phyloP scores from a whole-genome alignment of 73 alveolate genomes.

The Symbiodinium pilosum region DNA sequence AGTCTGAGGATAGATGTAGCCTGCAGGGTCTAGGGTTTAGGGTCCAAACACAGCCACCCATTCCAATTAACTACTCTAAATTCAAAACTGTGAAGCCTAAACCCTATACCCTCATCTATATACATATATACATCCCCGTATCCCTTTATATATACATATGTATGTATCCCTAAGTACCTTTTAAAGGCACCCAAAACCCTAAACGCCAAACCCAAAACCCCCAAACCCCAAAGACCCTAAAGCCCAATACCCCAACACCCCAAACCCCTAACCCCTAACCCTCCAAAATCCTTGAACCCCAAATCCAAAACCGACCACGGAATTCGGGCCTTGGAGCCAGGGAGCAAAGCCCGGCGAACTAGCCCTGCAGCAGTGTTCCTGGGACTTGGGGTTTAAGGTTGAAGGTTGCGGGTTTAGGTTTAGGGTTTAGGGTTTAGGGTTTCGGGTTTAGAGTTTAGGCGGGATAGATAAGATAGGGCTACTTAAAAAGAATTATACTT shows the following conservation, averaged over 20 bases:
- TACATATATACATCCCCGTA: too few relatives aligned
- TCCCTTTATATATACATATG: too few relatives aligned
- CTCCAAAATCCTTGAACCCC: background rate
- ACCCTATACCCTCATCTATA: too few relatives aligned
- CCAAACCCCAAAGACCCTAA: background rate
- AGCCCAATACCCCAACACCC: background rate
- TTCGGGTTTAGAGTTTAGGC: background rate
- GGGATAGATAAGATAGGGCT: too few relatives aligned
- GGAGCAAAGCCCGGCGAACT: conserved; percentile 68
- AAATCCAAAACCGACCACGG: background rate
- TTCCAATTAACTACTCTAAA: too few relatives aligned
- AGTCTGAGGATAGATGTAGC: too few relatives aligned
- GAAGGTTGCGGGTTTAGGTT: background rate
- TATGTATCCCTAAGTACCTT: too few relatives aligned
- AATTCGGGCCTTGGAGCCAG: conserved; percentile 30
- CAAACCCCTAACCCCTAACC: background rate
- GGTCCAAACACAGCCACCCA: too few relatives aligned
- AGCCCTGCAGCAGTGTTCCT: conserved; percentile 34
- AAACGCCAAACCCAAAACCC: too few relatives aligned
- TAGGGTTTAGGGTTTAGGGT: background rate
- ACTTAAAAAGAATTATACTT: too few relatives aligned
- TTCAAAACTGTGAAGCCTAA: background rate
- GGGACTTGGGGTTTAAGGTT: background rate
- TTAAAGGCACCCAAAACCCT: too few relatives aligned
- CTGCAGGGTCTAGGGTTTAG: too few relatives aligned